Percentiles rank a stretch among this genome's conserved stretches.
phyloP scores from a whole-genome alignment of 345 rosid genomes.

The Anastatica hierochuntica region DNA sequence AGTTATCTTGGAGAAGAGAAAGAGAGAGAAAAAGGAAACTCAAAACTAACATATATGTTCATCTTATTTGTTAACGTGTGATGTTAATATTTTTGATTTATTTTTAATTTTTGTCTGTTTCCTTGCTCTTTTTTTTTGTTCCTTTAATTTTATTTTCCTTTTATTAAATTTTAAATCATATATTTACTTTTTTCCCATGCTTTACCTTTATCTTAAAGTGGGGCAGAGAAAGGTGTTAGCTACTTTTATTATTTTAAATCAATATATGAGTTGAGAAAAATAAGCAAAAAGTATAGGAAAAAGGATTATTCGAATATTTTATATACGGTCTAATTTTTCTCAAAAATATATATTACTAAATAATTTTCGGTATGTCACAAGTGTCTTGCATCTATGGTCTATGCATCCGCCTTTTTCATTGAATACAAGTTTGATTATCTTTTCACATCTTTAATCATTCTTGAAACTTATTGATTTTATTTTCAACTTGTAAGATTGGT shows the following conservation, averaged over 20 bases:
- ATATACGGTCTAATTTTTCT: slow-evolving; percentile 24
- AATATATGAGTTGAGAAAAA: slow-evolving; percentile 17
- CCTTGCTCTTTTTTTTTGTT: slow-evolving; percentile 26
- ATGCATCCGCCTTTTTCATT: slow-evolving; percentile 8
- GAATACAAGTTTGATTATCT: slow-evolving; percentile 3
- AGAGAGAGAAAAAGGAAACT: slow-evolving; percentile 11
- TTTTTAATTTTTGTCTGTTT: slow-evolving; percentile 28
- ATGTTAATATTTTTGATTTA: slow-evolving; percentile 5
- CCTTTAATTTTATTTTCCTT: slow-evolving; percentile 21
- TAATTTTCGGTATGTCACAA: slow-evolving; percentile 14
- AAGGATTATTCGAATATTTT: slow-evolving; percentile 22
- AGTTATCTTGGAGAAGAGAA: slow-evolving; percentile 18
- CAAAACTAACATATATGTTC: slow-evolving; percentile 8
- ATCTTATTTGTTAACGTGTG: slow-evolving; percentile 23
- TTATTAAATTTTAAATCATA: slow-evolving; percentile 19
- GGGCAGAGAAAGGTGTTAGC: slow-evolving; percentile 56
- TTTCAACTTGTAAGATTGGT: not conserved
- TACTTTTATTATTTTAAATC: slow-evolving; percentile 33
- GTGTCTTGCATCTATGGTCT: slow-evolving; percentile 22
- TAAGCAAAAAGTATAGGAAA: slow-evolving; percentile 6
- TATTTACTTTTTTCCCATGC: slow-evolving; percentile 44
- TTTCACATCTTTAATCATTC: not conserved
- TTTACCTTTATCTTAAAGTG: slow-evolving; percentile 90
- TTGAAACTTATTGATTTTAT: not conserved
- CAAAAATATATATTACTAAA: slow-evolving; percentile 5